A percentile compares a stretch with the other conserved stretches of the same genome.
Conservation (phyloP, 2,329 filamentous ascomycete species). For the Colletotrichum sublineola region DNA sequence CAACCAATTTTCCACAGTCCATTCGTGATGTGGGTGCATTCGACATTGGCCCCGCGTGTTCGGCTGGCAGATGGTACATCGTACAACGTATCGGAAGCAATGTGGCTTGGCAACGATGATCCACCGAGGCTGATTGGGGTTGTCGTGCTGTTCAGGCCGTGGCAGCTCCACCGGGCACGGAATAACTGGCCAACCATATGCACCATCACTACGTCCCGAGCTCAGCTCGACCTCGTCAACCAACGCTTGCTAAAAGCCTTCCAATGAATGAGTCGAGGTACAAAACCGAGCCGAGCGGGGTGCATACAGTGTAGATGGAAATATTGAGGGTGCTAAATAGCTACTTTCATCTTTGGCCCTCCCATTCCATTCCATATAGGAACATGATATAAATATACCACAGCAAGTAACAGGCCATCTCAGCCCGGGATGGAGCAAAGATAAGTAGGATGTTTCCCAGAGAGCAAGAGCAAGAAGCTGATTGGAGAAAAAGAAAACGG, state of each 20-base stretch:
- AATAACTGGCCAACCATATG: neutral
- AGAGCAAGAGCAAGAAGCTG: constrained; percentile 26
- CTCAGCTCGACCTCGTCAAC: neutral
- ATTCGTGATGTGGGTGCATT: neutral
- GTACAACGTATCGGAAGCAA: neutral
- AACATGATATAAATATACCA: constrained; percentile 3
- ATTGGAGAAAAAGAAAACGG: constrained; percentile 17
- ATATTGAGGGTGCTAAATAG: neutral
- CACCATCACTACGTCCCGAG: neutral
- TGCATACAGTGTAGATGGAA: neutral
- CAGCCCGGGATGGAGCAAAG: constrained; percentile 7
- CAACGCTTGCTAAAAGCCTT: neutral
- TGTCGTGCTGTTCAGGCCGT: neutral
- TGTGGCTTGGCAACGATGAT: neutral
- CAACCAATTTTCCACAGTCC: neutral
- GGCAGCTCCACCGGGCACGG: neutral
- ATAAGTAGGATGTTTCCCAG: neutral
- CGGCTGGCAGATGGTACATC: neutral
- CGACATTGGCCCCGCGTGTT: neutral
- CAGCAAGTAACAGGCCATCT: neutral
- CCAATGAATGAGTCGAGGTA: neutral
- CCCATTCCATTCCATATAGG: neutral
- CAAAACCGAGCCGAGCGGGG: neutral
- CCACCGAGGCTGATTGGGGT: neutral
- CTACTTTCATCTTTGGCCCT: neutral